Evolutionary conservation across 352 stramenopile genomes (phyloP).

Genomic region (Phytophthora kernoviae): DNA sequence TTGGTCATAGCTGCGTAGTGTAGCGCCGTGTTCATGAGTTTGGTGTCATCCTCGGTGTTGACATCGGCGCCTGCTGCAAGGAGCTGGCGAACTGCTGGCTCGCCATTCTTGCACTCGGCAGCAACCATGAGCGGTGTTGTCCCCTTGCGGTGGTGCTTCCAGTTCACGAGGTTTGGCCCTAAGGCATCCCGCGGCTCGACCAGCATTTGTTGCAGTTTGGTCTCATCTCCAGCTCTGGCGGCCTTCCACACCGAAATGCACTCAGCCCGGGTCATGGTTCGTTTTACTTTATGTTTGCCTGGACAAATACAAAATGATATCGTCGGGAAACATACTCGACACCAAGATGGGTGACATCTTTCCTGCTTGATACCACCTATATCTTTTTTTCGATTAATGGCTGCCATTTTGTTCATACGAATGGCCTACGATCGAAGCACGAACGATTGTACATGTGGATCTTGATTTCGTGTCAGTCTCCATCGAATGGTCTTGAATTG

Average conservation of each 20-base stretch:
- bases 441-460: no score
- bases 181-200: conserved; percentile 24
- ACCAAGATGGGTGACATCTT: background rate
- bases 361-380: background rate
- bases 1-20: conserved; percentile 63
- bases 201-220: conserved; percentile 28
- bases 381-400: background rate
- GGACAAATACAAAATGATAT: conserved; percentile 20
- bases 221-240: conserved; percentile 31
- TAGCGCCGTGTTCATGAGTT: conserved; percentile 62
- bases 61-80: conserved; percentile 54
- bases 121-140: conserved; percentile 76
- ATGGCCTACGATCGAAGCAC: background rate
- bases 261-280: conserved; percentile 34
- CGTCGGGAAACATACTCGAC: background rate
- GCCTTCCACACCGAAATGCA: conserved; percentile 41
- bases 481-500: background rate
- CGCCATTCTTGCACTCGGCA: conserved; percentile 29
- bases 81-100: conserved; percentile 34
- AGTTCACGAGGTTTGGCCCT: conserved; percentile 37
- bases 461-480: no score
- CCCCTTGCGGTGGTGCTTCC: conserved; percentile 44
- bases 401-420: background rate
- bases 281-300: conserved; percentile 2
- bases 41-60: conserved; percentile 41